phyloP scores from a whole-genome alignment of 495 filamentous ascomycete species.

The Sabuloglossum arenarium region DNA sequence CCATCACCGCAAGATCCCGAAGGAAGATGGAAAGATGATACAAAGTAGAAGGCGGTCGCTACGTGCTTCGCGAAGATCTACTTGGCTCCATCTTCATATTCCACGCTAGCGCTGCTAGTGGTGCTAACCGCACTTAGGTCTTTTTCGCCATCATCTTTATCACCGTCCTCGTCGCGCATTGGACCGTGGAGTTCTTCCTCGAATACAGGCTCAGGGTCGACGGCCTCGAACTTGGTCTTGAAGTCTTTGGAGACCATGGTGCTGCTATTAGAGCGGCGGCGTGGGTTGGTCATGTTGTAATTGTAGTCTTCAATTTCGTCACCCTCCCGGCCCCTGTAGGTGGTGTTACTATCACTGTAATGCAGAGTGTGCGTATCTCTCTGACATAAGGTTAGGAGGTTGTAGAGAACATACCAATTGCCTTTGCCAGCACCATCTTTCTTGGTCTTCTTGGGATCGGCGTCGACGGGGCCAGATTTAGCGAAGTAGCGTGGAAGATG shows the following conservation, averaged over 20 bases:
- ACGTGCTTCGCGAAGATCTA: conserved; percentile 9
- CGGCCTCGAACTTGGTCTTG: conserved; percentile 76
- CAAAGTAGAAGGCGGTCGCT: not conserved
- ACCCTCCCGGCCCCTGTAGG: conserved; percentile 54
- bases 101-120: conserved; percentile 14
- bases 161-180: not conserved
- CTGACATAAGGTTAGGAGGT: not conserved
- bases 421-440: conserved; percentile 86
- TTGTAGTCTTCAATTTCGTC: conserved; percentile 63
- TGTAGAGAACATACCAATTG: conserved; percentile 54
- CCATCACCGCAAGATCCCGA: not conserved
- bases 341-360: too few species aligned
- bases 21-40: not conserved
- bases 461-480: conserved; percentile 63
- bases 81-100: conserved; percentile 22
- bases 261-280: conserved; percentile 84
- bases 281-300: conserved; percentile 66
- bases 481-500: conserved; percentile 78
- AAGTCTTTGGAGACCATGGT: conserved; percentile 39
- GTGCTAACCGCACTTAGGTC: conserved; percentile 22
- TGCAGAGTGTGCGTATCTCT: too few species aligned
- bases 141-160: conserved; percentile 23
- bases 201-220: conserved; percentile 70
- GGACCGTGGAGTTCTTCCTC: conserved; percentile 60
- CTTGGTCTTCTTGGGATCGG: conserved; percentile 82